phyloP scores from a whole-genome alignment of 768 basidiomycete species.

The Pulveroboletus sp. region DNA sequence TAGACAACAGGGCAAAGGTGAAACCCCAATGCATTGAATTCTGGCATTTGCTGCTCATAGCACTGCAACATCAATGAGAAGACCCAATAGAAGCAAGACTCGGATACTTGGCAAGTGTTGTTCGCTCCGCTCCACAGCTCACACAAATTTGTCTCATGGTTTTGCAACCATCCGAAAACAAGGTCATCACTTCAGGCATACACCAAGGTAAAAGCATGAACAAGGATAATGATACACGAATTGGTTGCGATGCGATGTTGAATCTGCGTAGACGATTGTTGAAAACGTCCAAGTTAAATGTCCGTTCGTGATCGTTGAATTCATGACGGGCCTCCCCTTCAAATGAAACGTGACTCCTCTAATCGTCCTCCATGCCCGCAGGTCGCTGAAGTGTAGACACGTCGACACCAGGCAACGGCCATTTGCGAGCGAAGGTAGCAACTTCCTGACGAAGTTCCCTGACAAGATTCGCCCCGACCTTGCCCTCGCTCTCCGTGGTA shows the following conservation, averaged over 20 bases:
- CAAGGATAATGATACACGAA: constrained; percentile 2
- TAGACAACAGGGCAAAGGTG: too few species aligned
- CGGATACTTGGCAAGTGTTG: too few species aligned
- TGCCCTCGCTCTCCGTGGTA: constrained; percentile 60
- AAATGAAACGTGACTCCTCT: background rate
- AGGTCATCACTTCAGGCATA: background rate
- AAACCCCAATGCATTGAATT: too few species aligned
- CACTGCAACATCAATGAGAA: too few species aligned
- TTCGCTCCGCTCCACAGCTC: too few species aligned
- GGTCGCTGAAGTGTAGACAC: constrained; percentile 46
- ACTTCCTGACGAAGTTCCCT: constrained; percentile 78
- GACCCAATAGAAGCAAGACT: too few species aligned
- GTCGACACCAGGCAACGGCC: constrained; percentile 90
- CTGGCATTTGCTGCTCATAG: too few species aligned
- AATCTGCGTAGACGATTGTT: constrained; percentile 26
- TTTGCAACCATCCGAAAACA: background rate
- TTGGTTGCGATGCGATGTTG: background rate
- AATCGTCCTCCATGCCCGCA: constrained; percentile 56
- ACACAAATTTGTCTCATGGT: background rate
- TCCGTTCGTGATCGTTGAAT: constrained; percentile 50
- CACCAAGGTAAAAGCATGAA: background rate
- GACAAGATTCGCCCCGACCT: constrained; percentile 67
- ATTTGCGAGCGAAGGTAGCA: constrained; percentile 70
- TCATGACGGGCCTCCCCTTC: background rate
- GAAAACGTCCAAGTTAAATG: constrained; percentile 25